Percentiles rank a stretch among this genome's conserved stretches.
Evolutionary conservation across 2,329 filamentous ascomycete genomes (phyloP).

Genomic region (Arthrobotrys pseudoclavata): DNA sequence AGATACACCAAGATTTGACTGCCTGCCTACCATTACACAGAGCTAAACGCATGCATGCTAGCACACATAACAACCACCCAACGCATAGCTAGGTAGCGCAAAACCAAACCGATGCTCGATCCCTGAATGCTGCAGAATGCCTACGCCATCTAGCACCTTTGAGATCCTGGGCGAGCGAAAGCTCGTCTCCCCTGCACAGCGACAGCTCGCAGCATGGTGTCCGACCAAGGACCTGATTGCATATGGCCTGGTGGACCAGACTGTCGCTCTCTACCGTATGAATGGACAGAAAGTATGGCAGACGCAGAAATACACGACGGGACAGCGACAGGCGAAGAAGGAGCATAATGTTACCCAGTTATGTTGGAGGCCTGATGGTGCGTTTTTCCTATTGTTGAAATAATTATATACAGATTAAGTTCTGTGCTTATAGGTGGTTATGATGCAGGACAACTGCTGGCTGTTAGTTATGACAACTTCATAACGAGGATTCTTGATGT

Average conservation of each 20-base stretch:
- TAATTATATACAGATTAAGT: not conserved
- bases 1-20: not conserved
- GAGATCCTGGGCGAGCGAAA: constrained; percentile 61
- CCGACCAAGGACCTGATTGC: constrained; percentile 63
- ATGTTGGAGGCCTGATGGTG: constrained; percentile 63
- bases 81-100: constrained; percentile 11
- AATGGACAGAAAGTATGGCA: constrained; percentile 64
- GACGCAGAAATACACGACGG: constrained; percentile 54
- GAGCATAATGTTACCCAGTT: constrained; percentile 61
- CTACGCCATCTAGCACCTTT: constrained; percentile 53
- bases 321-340: constrained; percentile 61
- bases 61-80: constrained; percentile 27
- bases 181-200: constrained; percentile 62
- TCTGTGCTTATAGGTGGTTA: not conserved
- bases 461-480: constrained; percentile 63
- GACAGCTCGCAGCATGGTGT: constrained; percentile 62
- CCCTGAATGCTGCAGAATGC: constrained; percentile 33
- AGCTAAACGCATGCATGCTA: constrained; percentile 5
- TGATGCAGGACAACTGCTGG: constrained; percentile 62
- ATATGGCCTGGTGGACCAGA: constrained; percentile 62
- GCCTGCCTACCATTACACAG: not conserved
- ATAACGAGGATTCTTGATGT: constrained; percentile 63
- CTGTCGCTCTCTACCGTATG: constrained; percentile 63
- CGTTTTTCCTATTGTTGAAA: not conserved
- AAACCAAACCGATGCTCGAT: constrained; percentile 27